phyloP scores from a whole-genome alignment of 768 basidiomycete species.

The Udeniomyces megalosporus region DNA sequence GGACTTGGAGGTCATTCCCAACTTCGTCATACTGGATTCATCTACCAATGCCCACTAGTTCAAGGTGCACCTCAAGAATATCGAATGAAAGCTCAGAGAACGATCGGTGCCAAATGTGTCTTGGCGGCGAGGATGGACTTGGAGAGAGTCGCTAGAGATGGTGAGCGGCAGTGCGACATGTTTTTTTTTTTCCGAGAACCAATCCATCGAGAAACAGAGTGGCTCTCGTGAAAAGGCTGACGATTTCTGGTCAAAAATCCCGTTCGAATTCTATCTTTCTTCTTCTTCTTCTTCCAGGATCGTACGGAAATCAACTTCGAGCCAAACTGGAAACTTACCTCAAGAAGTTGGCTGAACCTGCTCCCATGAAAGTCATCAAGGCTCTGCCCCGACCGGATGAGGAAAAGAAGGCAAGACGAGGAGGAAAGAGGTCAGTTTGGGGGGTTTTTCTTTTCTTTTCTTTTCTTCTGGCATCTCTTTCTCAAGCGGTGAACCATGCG shows the following conservation, averaged over 20 bases:
- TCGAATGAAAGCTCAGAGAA: slow-evolving; percentile 78
- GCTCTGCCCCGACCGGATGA: slow-evolving; percentile 88
- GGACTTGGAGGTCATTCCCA: slow-evolving; percentile 81
- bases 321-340: slow-evolving; percentile 88
- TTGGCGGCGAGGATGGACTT: slow-evolving; percentile 86
- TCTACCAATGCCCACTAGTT: slow-evolving; percentile 84
- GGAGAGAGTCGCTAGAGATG: slow-evolving; percentile 65
- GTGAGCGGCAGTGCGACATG: no score
- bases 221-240: not conserved
- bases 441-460: not conserved
- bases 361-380: slow-evolving; percentile 81
- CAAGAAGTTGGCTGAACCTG: slow-evolving; percentile 79
- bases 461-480: not conserved
- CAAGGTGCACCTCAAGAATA: slow-evolving; percentile 74
- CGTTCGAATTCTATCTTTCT: not conserved
- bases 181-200: no score
- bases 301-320: slow-evolving; percentile 58
- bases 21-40: slow-evolving; percentile 85
- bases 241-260: not conserved
- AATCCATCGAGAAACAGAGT: no score
- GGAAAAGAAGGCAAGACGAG: slow-evolving; percentile 76
- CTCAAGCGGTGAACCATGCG: no score
- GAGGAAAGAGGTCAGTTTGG: slow-evolving; percentile 65
- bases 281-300: slow-evolving; percentile 35
- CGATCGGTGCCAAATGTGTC: slow-evolving; percentile 78